Base-by-base conservation (phyloP, 2,329 filamentous ascomycete genomes). In the Cytospora piceicola region DNA sequence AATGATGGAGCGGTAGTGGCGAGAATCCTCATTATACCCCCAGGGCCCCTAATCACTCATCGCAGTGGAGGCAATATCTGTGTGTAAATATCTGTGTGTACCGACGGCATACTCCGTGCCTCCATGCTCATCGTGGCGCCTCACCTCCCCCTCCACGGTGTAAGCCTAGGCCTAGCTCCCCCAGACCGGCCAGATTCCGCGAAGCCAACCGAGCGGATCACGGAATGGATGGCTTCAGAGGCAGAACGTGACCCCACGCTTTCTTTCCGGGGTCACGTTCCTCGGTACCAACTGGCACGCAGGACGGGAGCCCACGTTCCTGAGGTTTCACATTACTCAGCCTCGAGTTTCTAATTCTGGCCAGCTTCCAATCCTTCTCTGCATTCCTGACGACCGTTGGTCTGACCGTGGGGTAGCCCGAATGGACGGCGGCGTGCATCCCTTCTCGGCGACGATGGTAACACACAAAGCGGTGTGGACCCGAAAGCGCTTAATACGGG, bases 241-340 rank as follows among this genome's bases (percentile, higher is more conserved):
- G 15, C 61, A 2, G n/a, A n/a, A n/a, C n/a, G n/a, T n/a, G n/a
- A 24, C 53, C 29, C 27, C 42, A 32, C 22, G 61, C 27, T 32
- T 24, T 22, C 56, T 53, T 24, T 22, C 56, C 39, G 61, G 53
- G 51, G 61, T 29, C 53, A 46, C 22, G 60, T 56, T 39, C n/a
- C 39, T 29, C 60, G 34, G 9, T 51, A 20, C 34, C 27, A 29
- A 36, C 12, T 14, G 11, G 34, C 12, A 36, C 34, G 36, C 34
- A 53, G 60, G n/a, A 63, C 22, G 53, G 42, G 22, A 57, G 29
- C 22, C 53, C 53, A 52, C 61, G 17, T 22, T 63, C 32, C 30
- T 57, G 61, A 57, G 30, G 61, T 58, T 17, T 63, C 32, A 29
- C 53, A 20, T 51, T 34, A 27, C 27, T 36, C 46, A 49, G 46